phyloP scores from a whole-genome alignment of 176 grass and related monocot species.

The Juncus inflexus region DNA sequence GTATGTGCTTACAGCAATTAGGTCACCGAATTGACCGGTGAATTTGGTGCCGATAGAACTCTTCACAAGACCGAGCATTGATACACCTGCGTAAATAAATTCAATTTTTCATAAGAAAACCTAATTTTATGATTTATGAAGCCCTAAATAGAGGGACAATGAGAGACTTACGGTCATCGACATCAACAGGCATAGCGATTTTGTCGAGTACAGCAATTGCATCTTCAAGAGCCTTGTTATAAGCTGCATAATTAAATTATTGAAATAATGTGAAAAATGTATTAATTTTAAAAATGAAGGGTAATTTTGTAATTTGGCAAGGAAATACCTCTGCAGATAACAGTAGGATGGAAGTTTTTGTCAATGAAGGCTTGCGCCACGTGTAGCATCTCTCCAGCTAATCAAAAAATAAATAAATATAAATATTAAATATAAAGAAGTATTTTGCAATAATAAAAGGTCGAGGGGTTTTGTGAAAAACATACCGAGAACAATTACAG shows the following conservation, averaged over 20 bases:
- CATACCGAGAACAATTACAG: constrained; percentile 96
- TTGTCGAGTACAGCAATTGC: constrained; percentile 82
- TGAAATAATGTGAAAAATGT: constrained; percentile 5
- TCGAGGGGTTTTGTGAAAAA: not conserved
- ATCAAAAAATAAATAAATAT: not conserved
- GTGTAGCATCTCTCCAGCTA: constrained; percentile 99
- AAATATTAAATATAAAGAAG: too few species aligned
- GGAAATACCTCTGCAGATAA: constrained; percentile 82
- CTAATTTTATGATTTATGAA: constrained; percentile 3
- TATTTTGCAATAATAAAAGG: too few species aligned
- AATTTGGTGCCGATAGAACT: constrained; percentile 98
- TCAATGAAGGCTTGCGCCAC: constrained; percentile 89
- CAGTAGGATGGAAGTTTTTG: constrained; percentile 89
- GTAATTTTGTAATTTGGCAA: not conserved
- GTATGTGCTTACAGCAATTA: constrained; percentile 74
- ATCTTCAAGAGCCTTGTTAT: constrained; percentile 90
- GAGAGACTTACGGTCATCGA: constrained; percentile 80
- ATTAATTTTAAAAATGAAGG: not conserved
- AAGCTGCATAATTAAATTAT: constrained; percentile 31
- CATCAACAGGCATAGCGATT: constrained; percentile 83
- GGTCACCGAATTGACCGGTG: constrained; percentile 89
- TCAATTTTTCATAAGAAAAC: not conserved
- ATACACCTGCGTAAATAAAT: constrained; percentile 33
- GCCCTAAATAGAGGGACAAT: not conserved
- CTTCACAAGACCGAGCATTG: constrained; percentile 77